Evolutionary conservation across 2,329 filamentous ascomycete genomes (phyloP), one percentile per base, ranked within the genome.

Genomic region (Lachnellula willkommii): DNA sequence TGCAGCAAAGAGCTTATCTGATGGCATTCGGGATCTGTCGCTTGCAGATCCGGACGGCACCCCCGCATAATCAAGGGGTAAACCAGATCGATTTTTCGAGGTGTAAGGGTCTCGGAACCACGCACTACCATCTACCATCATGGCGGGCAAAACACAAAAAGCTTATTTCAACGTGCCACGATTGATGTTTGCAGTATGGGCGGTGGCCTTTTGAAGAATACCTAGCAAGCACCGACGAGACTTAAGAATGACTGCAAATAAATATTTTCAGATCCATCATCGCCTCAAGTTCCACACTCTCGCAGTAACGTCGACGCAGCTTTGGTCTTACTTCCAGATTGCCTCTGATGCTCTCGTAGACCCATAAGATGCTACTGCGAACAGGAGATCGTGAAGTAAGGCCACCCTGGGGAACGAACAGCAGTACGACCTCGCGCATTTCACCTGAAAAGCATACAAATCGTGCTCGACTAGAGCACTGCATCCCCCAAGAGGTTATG

Each of bases 121-220:
- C 24, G 3, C 17, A 24, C 7, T 20, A 35, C 26, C 48, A 26
- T 8, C 7, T 20, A 35, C 26, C 48, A 26, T 8, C 36, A 43
- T 40, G 49, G 39, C 36, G 22, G 24, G 26, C 20, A 47, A 43
- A 51, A 40, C 36, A 42, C 49, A 22, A 45, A 51, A 51, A 51
- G 49, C 49, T 51, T 51, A 51, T 26, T 51, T 51, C 49, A 43
- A 51, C 49, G 49, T 51, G 24, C 37, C 24, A 47, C 45, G 45
- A 47, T 26, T 14, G 24, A 47, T 47, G 24, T 12, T 15, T 22
- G 5, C 20, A 17, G 9, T 12, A 35, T 47, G 24, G 32, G 22
- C 24, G n/a, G 40, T 43, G 17, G 14, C 28, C 9, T 32, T 32
- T 32, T 4, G 42, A 12, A 12, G 5, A 45, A 32, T 15, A n/a